These are phyloP conservation scores for Polytrichum commune DNA, from an alignment of 225 moss, liverwort and hornwort species.

Conservation along the genomic window DNA sequence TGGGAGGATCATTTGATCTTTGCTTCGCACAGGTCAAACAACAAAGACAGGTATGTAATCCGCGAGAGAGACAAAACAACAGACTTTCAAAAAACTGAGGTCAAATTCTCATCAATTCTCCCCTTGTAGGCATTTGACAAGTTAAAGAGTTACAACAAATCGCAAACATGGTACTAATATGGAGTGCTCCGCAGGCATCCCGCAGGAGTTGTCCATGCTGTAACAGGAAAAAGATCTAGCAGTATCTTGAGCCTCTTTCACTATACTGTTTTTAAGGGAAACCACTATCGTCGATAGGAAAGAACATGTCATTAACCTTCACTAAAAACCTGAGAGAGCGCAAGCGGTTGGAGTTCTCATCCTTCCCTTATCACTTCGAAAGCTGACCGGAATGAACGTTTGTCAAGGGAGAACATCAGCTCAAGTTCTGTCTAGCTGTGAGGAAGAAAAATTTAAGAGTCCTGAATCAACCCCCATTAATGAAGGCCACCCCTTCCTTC, in stretches of 20 bases:
- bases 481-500: background rate
- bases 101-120: background rate
- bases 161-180: slow-evolving; percentile 11
- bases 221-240: background rate
- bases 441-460: background rate
- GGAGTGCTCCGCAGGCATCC: background rate
- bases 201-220: background rate
- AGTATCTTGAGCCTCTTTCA: background rate
- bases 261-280: background rate
- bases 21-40: background rate
- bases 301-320: background rate
- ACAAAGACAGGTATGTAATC: background rate
- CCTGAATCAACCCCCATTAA: background rate
- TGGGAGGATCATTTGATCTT: too few relatives aligned
- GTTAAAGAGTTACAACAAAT: slow-evolving; percentile 3
- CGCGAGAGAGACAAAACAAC: background rate
- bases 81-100: background rate
- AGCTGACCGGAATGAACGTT: background rate
- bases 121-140: background rate
- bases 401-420: background rate
- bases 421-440: background rate
- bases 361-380: background rate
- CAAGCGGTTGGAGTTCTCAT: background rate
- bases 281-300: background rate
- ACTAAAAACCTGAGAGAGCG: background rate